Evolutionary conservation across 2,329 filamentous ascomycete species (phyloP), one percentile per base, ranked within the genome.

Genomic region (Pestalotiopsis sp.): DNA sequence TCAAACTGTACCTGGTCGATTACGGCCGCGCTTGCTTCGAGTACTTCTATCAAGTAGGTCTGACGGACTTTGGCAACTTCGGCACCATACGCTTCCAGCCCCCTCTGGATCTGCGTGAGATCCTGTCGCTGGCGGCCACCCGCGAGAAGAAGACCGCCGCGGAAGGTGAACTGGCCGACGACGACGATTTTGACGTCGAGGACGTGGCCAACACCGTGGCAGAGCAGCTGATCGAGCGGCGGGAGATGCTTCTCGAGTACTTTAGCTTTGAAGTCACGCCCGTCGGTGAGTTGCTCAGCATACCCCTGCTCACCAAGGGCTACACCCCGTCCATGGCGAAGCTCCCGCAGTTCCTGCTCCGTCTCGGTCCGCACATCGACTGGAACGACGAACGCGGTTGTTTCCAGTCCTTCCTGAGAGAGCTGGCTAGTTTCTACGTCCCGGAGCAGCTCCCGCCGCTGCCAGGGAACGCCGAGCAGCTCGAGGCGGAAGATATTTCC

Each of bases 21-120:
- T 99, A 99, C 76, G 96, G 94, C 12, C 90, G 95, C 78, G 84
- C 93, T 1, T 93, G 90, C 78, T 92, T 90, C 71, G 95, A 98
- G 75, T 97, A 95, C 79, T 97, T 98, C 79, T 99, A 99, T 82
- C 96, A 99, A 81, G 83, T 98, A 23, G 95, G 94, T 0, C 87
- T 99, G 45, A 97, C 94, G 0, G 94, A 99, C 77, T 99, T 99
- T 81, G 94, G 92, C 1, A 99, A 99, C 78, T 98, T 97, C 76
- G 96, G 96, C 2, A 81, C 85, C 25, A 94, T 99, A 69, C 90
- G 89, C 12, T 94, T 99, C 75, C 88, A 90, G 63, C 93, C 94
- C 2, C 87, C 94, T 0, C 86, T 98, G 1, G 85, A 90, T 69
- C 82, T 99, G 4, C 82, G 85, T 4, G 89, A 92, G 68, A 80